Percentiles rank a stretch among this genome's conserved stretches.
Evolutionary conservation across 1,284 basidiomycete genomes (phyloP).

Genomic region (Hemileia vastatrix): DNA sequence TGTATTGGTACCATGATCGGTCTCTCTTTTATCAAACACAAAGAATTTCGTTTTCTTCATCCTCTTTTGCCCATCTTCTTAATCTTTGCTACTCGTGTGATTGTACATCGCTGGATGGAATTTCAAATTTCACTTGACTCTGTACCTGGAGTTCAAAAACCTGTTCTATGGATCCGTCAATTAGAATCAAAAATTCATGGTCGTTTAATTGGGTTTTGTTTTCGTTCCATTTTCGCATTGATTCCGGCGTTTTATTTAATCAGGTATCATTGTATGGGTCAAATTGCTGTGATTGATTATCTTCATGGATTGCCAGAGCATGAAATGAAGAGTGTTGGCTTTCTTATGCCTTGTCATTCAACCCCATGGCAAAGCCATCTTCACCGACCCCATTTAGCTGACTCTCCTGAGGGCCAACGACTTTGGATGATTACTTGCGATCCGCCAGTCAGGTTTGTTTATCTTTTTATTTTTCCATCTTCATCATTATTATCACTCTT

Average conservation of each 20-base stretch:
- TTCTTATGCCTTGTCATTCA: conserved; percentile 97
- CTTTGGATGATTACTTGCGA: conserved; percentile 84
- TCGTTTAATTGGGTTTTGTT: conserved; percentile 32
- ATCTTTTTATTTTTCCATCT: background rate
- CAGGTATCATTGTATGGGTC: conserved; percentile 63
- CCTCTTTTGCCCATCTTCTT: conserved; percentile 79
- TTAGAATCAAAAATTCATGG: conserved; percentile 3
- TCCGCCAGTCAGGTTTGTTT: conserved; percentile 63
- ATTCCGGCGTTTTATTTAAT: conserved; percentile 61
- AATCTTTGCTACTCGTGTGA: conserved; percentile 62
- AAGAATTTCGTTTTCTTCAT: conserved; percentile 95
- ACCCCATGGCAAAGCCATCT: conserved; percentile 86
- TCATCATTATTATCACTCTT: background rate
- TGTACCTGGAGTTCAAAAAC: too few relatives aligned
- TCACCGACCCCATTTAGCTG: conserved; percentile 55
- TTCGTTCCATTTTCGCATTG: conserved; percentile 49
- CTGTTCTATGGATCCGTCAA: background rate
- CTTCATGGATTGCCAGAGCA: conserved; percentile 46
- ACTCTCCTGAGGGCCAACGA: conserved; percentile 47
- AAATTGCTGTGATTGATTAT: conserved; percentile 59
- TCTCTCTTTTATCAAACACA: conserved; percentile 75
- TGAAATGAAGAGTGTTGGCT: conserved; percentile 59
- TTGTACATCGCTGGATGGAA: conserved; percentile 55
- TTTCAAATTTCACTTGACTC: conserved; percentile 11
- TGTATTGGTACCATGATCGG: conserved; percentile 58